These are phyloP conservation scores for Pavlovales sp. DNA, from an alignment of 208 protist species.

Conservation along the genomic window DNA sequence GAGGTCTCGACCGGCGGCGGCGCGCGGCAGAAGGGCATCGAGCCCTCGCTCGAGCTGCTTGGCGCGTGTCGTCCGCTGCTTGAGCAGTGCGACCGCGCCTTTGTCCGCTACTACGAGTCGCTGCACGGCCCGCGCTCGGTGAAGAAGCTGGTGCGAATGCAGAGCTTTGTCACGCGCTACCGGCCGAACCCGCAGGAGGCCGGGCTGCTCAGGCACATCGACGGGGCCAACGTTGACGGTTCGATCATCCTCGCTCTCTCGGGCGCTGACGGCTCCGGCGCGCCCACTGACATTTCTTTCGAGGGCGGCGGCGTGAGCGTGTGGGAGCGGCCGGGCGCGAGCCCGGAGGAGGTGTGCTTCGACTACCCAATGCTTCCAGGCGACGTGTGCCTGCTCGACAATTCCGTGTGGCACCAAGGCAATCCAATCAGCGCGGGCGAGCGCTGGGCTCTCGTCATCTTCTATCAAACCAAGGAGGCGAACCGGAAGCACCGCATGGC, in stretches of 20 bases:
- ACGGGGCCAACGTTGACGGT: slow-evolving; percentile 30
- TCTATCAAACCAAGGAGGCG: background rate
- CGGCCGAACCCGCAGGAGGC: background rate
- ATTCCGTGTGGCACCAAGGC: slow-evolving; percentile 23
- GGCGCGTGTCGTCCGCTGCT: background rate
- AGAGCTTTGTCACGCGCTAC: slow-evolving; percentile 42
- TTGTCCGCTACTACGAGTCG: background rate
- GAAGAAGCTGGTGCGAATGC: background rate
- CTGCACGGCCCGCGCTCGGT: background rate
- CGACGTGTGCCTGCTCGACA: slow-evolving; percentile 22
- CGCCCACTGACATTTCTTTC: background rate
- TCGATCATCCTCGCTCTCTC: slow-evolving; percentile 15
- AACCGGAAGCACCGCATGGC: background rate
- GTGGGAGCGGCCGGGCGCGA: background rate
- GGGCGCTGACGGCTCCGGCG: background rate
- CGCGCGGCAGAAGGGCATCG: background rate
- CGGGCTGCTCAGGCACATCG: slow-evolving; percentile 34
- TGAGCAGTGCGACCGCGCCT: background rate
- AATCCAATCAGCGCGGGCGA: slow-evolving; percentile 8
- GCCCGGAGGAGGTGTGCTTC: background rate
- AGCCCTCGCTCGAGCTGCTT: background rate
- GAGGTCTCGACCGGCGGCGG: slow-evolving; percentile 14
- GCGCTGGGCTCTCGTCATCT: slow-evolving; percentile 35
- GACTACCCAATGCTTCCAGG: background rate
- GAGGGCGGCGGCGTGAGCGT: background rate